phyloP scores from a whole-genome alignment of 306 rosid genomes.

The Medicago truncatula region DNA sequence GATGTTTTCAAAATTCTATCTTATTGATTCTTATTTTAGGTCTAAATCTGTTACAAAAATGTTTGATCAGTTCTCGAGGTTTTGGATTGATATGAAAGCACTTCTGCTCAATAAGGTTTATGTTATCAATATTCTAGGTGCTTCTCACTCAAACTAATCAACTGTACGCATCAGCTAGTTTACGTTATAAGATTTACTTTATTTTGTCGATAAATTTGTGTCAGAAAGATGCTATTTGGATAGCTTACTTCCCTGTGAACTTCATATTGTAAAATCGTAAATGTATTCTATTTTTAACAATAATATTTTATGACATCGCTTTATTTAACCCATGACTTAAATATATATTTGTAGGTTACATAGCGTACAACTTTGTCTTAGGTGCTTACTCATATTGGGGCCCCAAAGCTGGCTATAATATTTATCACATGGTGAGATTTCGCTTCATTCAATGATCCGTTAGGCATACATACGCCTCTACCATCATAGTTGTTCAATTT shows the following conservation, averaged over 20 bases:
- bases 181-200: not conserved
- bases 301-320: constrained; percentile 9
- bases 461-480: constrained; percentile 6
- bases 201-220: constrained; percentile 27
- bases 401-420: constrained; percentile 82
- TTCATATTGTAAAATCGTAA: not conserved
- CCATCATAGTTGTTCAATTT: not conserved
- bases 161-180: constrained; percentile 27
- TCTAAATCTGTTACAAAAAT: constrained; percentile 33
- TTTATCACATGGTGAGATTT: constrained; percentile 75
- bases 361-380: constrained; percentile 77
- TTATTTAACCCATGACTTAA: constrained; percentile 31
- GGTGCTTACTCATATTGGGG: constrained; percentile 98
- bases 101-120: constrained; percentile 74
- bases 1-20: constrained; percentile 4
- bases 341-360: constrained; percentile 58
- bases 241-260: constrained; percentile 7
- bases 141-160: constrained; percentile 38
- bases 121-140: constrained; percentile 78
- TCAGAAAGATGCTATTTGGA: constrained; percentile 24
- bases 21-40: constrained; percentile 49
- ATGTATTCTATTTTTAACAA: constrained; percentile 9
- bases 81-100: constrained; percentile 65
- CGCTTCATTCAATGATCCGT: constrained; percentile 18
- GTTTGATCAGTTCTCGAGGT: constrained; percentile 48